Conservation (phyloP, 495 filamentous ascomycete species). For the Pseudoneurospora amorphoporcata region DNA sequence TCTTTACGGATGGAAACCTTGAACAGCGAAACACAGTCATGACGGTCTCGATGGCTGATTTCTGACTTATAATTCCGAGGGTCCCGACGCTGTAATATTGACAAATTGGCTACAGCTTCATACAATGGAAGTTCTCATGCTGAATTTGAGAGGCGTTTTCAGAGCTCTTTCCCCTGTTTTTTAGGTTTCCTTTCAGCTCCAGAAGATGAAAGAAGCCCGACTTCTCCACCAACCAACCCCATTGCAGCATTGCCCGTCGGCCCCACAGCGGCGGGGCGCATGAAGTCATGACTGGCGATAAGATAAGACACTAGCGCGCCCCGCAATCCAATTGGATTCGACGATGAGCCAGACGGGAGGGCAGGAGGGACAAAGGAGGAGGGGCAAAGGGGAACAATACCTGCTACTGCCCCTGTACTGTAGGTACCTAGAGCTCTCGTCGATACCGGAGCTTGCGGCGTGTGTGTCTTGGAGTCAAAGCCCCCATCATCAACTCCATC, state of each 20-base stretch:
- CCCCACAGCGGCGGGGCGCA: not conserved
- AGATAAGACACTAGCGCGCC: constrained; percentile 17
- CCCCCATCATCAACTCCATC: not conserved
- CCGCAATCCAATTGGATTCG: constrained; percentile 9
- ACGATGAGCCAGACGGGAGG: no score
- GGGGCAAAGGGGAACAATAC: not conserved
- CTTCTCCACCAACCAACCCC: not conserved
- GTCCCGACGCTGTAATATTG: not conserved
- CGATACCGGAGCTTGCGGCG: not conserved
- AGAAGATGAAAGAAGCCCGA: not conserved
- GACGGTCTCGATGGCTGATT: constrained; percentile 6
- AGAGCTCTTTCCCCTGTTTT: not conserved
- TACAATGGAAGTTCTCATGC: not conserved
- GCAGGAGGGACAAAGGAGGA: no score
- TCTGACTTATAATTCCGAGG: not conserved
- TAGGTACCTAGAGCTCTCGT: not conserved
- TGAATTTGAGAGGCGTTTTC: not conserved
- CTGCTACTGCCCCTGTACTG: no score
- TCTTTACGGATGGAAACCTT: not conserved
- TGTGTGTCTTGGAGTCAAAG: not conserved
- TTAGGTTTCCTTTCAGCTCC: not conserved
- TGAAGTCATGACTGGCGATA: constrained; percentile 25
- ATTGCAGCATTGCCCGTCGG: not conserved
- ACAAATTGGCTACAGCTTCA: not conserved
- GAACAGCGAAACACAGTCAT: not conserved